phyloP scores from a whole-genome alignment of 139 green algal species.

The Chlamydomonas incerta region DNA sequence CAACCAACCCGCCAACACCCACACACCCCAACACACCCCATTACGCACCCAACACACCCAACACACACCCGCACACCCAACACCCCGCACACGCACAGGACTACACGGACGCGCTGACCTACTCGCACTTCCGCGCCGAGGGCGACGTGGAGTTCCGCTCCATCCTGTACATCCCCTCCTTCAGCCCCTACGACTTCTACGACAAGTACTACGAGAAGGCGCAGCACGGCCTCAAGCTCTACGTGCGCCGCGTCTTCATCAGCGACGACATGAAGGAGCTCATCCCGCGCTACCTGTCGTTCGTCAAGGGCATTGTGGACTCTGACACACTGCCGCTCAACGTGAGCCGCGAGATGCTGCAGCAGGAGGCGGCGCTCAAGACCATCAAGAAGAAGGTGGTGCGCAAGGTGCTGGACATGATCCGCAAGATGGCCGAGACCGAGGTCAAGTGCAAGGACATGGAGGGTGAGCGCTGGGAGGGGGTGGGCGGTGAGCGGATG shows the following conservation, averaged over 20 bases:
- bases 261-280: conserved; percentile 93
- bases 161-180: conserved; percentile 91
- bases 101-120: conserved; percentile 77
- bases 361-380: conserved; percentile 86
- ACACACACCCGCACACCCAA: neutral
- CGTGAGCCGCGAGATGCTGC: conserved; percentile 92
- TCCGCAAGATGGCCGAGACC: conserved; percentile 91
- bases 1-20: too few species aligned
- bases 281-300: conserved; percentile 90
- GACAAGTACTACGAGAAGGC: conserved; percentile 94
- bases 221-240: conserved; percentile 86
- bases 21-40: too few species aligned
- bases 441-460: conserved; percentile 69
- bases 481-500: too few species aligned
- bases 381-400: conserved; percentile 99
- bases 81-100: conserved; percentile 52
- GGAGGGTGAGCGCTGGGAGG: conserved; percentile 33
- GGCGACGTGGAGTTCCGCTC: conserved; percentile 99
- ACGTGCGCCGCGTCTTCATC: conserved; percentile 97
- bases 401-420: conserved; percentile 90
- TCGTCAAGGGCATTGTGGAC: conserved; percentile 95
- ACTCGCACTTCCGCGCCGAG: conserved; percentile 97
- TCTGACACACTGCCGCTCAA: conserved; percentile 95
- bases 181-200: conserved; percentile 80
- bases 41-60: neutral